Conservation (phyloP, 306 rosid genomes). For the Cicer judaicum region DNA sequence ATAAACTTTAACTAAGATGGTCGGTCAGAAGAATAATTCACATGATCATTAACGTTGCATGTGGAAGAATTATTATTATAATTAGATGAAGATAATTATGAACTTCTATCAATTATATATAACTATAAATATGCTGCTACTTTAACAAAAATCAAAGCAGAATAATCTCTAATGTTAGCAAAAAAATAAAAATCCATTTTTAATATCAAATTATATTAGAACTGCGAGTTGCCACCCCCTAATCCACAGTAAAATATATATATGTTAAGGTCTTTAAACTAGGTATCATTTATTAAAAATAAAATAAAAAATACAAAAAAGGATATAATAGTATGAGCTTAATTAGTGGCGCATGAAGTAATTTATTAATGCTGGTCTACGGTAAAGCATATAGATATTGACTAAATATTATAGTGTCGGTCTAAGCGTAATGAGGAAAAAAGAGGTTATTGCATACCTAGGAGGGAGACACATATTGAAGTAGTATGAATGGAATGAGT, state of each 20-base stretch:
- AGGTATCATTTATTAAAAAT: too few species aligned
- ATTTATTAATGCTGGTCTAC: conserved; percentile 17
- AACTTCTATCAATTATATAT: not conserved
- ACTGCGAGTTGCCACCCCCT: too few species aligned
- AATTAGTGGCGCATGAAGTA: conserved; percentile 12
- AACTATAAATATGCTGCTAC: too few species aligned
- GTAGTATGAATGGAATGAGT: not conserved
- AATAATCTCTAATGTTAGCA: too few species aligned
- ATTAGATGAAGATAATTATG: not conserved
- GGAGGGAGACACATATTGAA: conserved; percentile 36
- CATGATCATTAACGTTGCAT: not conserved
- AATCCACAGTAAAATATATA: too few species aligned
- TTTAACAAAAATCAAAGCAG: too few species aligned
- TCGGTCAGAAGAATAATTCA: not conserved
- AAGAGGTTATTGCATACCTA: conserved; percentile 24
- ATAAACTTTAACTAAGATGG: not conserved
- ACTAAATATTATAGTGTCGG: conserved; percentile 9
- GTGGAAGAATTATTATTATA: not conserved
- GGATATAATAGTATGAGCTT: not conserved
- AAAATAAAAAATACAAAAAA: too few species aligned
- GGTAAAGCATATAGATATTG: not conserved
- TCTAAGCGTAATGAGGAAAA: conserved; percentile 7
- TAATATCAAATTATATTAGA: too few species aligned
- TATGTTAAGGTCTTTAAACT: too few species aligned
- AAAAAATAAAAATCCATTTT: too few species aligned